Conservation (phyloP, 1,284 basidiomycete genomes). For the Inonotus hispidus region DNA sequence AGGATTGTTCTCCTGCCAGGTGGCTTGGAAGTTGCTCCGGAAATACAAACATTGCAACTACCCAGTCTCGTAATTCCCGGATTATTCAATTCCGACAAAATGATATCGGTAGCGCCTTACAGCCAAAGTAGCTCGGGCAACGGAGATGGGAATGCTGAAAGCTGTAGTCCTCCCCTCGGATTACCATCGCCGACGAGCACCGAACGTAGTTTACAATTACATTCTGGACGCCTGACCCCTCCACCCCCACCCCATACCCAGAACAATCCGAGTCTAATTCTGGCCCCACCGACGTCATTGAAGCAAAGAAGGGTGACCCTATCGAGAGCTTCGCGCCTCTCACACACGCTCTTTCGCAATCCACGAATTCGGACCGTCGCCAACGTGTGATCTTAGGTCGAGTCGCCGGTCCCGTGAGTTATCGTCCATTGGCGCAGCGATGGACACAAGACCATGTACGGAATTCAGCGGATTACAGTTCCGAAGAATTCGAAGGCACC, state of each 20-base stretch:
- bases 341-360: neutral
- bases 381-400: constrained; percentile 9
- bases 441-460: constrained; percentile 3
- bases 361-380: constrained; percentile 5
- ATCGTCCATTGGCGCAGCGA: constrained; percentile 2
- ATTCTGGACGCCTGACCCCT: constrained; percentile 4
- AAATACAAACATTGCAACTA: constrained; percentile 50
- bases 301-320: neutral
- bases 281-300: neutral
- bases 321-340: neutral
- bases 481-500: neutral
- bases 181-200: constrained; percentile 5
- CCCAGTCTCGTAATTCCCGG: constrained; percentile 52
- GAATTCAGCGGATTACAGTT: neutral
- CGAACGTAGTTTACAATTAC: neutral
- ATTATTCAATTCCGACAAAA: constrained; percentile 58
- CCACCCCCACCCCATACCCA: constrained; percentile 16
- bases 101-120: constrained; percentile 18
- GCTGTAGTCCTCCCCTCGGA: constrained; percentile 10
- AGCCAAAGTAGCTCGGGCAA: neutral
- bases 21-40: constrained; percentile 53
- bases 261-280: constrained; percentile 4
- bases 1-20: constrained; percentile 65
- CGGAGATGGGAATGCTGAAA: neutral
- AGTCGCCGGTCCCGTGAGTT: constrained; percentile 15